phyloP scores from a whole-genome alignment of 2,329 filamentous ascomycete species.

The Stagonosporopsis cucurbitacearum region DNA sequence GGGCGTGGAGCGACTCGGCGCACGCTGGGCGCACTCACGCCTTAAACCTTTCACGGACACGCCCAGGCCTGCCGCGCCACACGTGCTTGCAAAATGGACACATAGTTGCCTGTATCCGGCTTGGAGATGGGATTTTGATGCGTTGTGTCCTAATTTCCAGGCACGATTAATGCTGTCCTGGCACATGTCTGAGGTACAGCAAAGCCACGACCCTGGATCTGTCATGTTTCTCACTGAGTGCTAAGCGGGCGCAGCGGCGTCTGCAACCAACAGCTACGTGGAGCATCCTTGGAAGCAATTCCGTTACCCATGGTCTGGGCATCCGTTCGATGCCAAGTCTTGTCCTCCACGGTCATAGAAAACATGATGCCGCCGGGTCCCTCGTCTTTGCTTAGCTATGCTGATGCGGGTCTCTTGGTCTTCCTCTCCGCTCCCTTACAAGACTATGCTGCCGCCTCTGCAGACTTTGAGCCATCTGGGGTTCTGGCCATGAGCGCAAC shows the following conservation, averaged over 20 bases:
- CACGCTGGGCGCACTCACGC: constrained; percentile 24
- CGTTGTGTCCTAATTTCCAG: background rate
- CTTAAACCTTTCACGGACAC: too few relatives aligned
- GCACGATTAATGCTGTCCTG: background rate
- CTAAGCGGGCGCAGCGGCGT: constrained; percentile 12
- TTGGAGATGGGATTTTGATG: constrained; percentile 8
- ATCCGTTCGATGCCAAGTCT: constrained; percentile 37
- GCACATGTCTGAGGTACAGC: constrained; percentile 2
- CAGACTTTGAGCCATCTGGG: background rate
- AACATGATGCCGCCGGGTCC: constrained; percentile 31
- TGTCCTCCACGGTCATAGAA: constrained; percentile 39
- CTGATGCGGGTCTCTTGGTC: constrained; percentile 16
- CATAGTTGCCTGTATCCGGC: constrained; percentile 23
- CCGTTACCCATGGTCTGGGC: constrained; percentile 15
- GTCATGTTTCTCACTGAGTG: constrained; percentile 12
- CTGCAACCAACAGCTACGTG: constrained; percentile 4
- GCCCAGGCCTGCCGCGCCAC: constrained; percentile 23
- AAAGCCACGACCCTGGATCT: constrained; percentile 7
- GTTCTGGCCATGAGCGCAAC: constrained; percentile 19
- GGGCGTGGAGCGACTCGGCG: constrained; percentile 15
- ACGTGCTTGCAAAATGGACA: constrained; percentile 20
- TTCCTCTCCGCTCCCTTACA: constrained; percentile 25
- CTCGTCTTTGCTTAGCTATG: constrained; percentile 19
- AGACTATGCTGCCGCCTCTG: constrained; percentile 17
- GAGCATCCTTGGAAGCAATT: constrained; percentile 9